These are phyloP conservation scores for Tetrapisispora namnaoensis DNA, from an alignment of 805 yeast genomes.

Conservation along the genomic window DNA sequence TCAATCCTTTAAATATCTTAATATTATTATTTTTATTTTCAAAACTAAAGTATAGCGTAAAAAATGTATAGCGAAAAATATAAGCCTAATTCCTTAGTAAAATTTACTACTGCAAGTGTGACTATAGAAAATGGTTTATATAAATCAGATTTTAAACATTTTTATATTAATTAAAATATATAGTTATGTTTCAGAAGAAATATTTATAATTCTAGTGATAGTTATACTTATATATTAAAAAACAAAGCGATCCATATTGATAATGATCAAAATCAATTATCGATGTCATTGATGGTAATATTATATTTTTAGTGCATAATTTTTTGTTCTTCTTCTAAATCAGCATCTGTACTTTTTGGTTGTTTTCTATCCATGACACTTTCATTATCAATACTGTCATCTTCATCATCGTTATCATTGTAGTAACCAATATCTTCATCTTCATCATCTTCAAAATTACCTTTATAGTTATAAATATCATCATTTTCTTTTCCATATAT, in stretches of 20 bases:
- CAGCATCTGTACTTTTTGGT: conserved; percentile 26
- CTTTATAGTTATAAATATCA: conserved; percentile 38
- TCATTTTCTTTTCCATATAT: conserved; percentile 31
- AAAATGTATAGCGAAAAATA: no score
- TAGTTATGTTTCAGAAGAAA: not conserved
- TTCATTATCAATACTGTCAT: conserved; percentile 28
- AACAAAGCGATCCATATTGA: not conserved
- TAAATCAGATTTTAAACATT: not conserved
- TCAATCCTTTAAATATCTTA: no score
- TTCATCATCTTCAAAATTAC: conserved; percentile 30
- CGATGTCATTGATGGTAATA: not conserved
- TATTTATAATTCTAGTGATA: not conserved
- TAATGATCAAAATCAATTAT: not conserved
- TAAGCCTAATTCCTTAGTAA: no score
- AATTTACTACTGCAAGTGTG: no score
- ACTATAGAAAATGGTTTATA: not conserved
- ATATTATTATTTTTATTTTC: no score
- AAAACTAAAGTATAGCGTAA: no score
- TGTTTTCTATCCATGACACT: conserved; percentile 30
- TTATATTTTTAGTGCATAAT: not conserved
- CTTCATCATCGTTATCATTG: conserved; percentile 16
- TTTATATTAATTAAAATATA: no score
- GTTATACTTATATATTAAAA: not conserved
- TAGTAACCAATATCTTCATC: conserved; percentile 3
- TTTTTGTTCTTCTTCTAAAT: conserved; percentile 27